phyloP scores from a whole-genome alignment of 164 flowering plant genomes.

The Sextonia rubra region DNA sequence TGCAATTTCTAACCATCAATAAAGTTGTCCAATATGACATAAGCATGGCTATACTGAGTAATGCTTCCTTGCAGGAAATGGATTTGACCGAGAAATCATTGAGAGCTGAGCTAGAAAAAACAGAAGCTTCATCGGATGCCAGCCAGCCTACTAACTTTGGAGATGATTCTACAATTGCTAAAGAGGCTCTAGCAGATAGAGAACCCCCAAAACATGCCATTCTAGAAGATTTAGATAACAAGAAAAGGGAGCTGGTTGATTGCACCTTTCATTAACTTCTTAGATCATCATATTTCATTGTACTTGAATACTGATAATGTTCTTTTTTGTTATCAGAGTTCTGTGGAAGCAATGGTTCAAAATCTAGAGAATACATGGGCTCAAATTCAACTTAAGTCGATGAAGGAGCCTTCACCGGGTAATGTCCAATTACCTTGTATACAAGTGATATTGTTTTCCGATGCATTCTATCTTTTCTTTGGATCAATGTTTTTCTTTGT shows the following conservation, averaged over 20 bases:
- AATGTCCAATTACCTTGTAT: constrained; percentile 2
- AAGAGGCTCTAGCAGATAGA: constrained; percentile 29
- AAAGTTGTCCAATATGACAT: neutral
- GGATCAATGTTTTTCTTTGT: neutral
- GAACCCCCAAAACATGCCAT: constrained; percentile 33
- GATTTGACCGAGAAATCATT: constrained; percentile 44
- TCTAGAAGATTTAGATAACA: constrained; percentile 51
- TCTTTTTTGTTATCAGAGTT: constrained; percentile 36
- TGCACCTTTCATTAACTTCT: neutral
- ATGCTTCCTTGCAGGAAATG: constrained; percentile 47
- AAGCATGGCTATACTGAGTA: neutral
- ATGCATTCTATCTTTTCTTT: neutral
- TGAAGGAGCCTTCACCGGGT: constrained; percentile 89
- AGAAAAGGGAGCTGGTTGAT: constrained; percentile 70
- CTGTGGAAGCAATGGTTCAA: constrained; percentile 58
- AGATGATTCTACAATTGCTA: constrained; percentile 18
- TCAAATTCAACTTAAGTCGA: constrained; percentile 57
- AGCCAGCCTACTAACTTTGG: constrained; percentile 22
- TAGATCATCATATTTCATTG: neutral
- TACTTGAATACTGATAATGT: neutral
- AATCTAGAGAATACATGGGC: constrained; percentile 71
- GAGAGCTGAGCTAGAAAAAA: constrained; percentile 47
- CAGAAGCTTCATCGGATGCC: constrained; percentile 24
- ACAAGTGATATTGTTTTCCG: neutral
- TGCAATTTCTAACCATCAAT: neutral